Evolutionary conservation across 441 rosid species (phyloP).

Genomic region (Biscutella laevigata): DNA sequence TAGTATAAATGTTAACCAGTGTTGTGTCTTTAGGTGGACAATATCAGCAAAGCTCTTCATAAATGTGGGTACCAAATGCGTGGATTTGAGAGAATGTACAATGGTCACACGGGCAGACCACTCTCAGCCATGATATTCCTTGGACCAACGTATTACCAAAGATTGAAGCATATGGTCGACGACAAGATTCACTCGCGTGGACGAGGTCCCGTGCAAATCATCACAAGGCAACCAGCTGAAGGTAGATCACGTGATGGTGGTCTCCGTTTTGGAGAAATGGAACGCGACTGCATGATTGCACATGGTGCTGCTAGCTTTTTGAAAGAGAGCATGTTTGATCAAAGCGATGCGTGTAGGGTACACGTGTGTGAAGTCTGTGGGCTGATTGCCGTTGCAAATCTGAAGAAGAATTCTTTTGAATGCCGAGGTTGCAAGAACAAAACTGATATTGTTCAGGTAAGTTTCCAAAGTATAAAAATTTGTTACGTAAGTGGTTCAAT

Average conservation of each 20-base stretch:
- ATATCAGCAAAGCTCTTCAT: conserved; percentile 95
- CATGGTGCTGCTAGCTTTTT: conserved; percentile 92
- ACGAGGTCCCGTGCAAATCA: conserved; percentile 90
- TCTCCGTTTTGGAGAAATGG: conserved; percentile 97
- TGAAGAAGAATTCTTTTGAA: conserved; percentile 82
- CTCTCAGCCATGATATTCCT: conserved; percentile 90
- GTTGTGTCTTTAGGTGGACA: conserved; percentile 59
- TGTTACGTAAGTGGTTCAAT: not conserved
- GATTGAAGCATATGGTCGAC: conserved; percentile 96
- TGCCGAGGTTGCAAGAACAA: conserved; percentile 98
- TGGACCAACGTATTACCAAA: conserved; percentile 94
- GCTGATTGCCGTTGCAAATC: conserved; percentile 85
- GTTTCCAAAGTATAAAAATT: not conserved
- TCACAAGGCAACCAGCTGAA: conserved; percentile 95
- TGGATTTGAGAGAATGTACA: conserved; percentile 96
- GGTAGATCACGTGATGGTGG: conserved; percentile 98
- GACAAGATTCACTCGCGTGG: conserved; percentile 99
- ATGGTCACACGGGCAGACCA: conserved; percentile 90
- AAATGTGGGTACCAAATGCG: conserved; percentile 98
- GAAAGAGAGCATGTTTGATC: conserved; percentile 91
- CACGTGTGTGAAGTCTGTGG: conserved; percentile 92
- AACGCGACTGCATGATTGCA: conserved; percentile 96
- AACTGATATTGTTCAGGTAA: conserved; percentile 86
- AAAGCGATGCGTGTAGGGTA: conserved; percentile 91
- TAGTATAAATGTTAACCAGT: not conserved